Percentiles rank a stretch among this genome's conserved stretches.
Conservation (phyloP, 345 rosid genomes). For the Noccaea bulbosa region DNA sequence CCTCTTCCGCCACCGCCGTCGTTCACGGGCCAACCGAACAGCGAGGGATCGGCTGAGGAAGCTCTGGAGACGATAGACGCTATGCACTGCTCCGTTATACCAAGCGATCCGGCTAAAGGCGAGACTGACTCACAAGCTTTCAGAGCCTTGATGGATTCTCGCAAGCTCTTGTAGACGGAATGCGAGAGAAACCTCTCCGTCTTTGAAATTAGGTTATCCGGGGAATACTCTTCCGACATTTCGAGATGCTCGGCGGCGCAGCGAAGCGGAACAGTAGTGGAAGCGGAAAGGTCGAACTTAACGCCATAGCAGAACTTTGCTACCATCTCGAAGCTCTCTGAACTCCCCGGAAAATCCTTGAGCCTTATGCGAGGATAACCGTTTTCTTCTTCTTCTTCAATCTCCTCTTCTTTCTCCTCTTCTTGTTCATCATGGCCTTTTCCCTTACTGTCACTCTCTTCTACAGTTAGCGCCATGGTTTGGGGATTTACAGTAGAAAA, state of each 20-base stretch:
- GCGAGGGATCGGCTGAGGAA: constrained; percentile 65
- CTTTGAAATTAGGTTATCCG: constrained; percentile 72
- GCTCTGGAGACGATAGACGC: constrained; percentile 68
- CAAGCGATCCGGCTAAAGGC: constrained; percentile 58
- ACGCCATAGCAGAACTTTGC: constrained; percentile 97
- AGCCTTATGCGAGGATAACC: constrained; percentile 57
- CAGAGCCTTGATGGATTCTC: constrained; percentile 73
- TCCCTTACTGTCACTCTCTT: constrained; percentile 26
- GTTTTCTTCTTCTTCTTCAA: constrained; percentile 46
- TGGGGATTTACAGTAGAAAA: constrained; percentile 16
- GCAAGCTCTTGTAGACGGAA: constrained; percentile 67
- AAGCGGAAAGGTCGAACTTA: constrained; percentile 70
- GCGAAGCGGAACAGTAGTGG: constrained; percentile 73
- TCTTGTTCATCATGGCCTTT: constrained; percentile 38
- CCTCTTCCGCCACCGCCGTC: constrained; percentile 46
- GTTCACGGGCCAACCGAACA: constrained; percentile 94
- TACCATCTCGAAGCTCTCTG: constrained; percentile 81
- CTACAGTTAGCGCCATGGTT: constrained; percentile 17
- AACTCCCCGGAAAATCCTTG: constrained; percentile 85
- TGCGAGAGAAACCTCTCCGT: constrained; percentile 73
- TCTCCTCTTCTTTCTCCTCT: constrained; percentile 41
- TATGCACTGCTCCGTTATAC: constrained; percentile 66
- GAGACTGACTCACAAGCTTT: constrained; percentile 75
- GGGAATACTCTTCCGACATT: constrained; percentile 85
- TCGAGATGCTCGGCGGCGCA: constrained; percentile 90